Base-by-base conservation (phyloP, 768 basidiomycete genomes). In the Tylopilus sp. region DNA sequence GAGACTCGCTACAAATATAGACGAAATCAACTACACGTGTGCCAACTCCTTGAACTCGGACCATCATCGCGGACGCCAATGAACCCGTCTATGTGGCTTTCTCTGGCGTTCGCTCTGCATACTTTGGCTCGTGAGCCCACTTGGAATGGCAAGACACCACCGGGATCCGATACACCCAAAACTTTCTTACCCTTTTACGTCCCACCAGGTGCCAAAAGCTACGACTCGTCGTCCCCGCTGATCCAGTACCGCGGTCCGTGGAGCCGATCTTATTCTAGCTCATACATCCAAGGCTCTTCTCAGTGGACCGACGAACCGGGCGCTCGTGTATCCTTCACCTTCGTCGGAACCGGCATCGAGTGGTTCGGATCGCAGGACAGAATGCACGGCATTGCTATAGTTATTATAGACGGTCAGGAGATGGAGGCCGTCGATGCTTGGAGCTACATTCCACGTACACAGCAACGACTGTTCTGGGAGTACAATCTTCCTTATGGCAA, bases 301-400 rank as follows among this genome's bases (percentile, higher is more conserved):
- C 77, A 73, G 13, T 75, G 73, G 61, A 84, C 85, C 0, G 68
- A 71, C 13, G 66, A 77, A 41, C 67, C 67, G 17, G 73, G 73
- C 42, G 80, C 86, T 11, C 68, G 77, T 4, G 70, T 79, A 41
- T 71, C 72, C 2, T 78, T 89, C 67, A 73, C 76, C 3, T 89
- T 89, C 67, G 71, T 71, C n/a, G 88, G 88, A 13, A 85, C 83
- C 12, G 86, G 86, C 1, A 75, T 91, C 56, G 88, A 90, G 68
- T 86, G 82, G 83, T 90, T 89, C 57, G 88, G 88, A 26, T 78
- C 74, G 59, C 73, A 70, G 36, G 81, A 79, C 57, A 71, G 62
- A 36, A 64, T 57, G 15, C 81, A 88, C 59, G 83, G 88, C 13
- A 64, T 76, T 9, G 75, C 82, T 4, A 56, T 74, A 21, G 76